Conservation (phyloP, 495 filamentous ascomycete genomes). For the Hypoxylon crocopeplum region DNA sequence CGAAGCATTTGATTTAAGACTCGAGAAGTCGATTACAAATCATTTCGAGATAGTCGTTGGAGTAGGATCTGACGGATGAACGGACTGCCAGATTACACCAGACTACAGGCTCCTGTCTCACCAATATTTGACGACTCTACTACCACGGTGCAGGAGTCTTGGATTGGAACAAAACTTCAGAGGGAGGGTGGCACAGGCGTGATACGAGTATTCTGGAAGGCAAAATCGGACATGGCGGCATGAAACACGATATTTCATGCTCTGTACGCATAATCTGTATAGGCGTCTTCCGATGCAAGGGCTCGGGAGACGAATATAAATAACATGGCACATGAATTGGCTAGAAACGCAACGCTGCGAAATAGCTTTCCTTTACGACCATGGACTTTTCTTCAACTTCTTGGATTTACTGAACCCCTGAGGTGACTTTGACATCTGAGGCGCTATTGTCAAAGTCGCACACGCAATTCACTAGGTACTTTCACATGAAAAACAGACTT, state of each 20-base stretch:
- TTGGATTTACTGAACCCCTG: no score
- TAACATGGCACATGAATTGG: no score
- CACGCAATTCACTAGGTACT: no score
- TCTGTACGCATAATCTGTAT: constrained; percentile 39
- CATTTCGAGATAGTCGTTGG: not conserved
- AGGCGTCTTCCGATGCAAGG: constrained; percentile 16
- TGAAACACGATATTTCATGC: constrained; percentile 34
- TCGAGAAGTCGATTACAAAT: not conserved
- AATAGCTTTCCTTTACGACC: no score
- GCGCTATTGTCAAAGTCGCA: no score
- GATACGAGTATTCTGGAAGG: constrained; percentile 22
- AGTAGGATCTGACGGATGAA: not conserved
- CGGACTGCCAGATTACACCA: constrained; percentile 9
- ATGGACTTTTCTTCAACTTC: no score
- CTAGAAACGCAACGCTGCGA: no score
- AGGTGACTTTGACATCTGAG: no score
- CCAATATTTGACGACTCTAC: constrained; percentile 2
- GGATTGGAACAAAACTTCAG: constrained; percentile 10
- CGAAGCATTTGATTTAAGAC: constrained; percentile 83
- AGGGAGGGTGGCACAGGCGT: constrained; percentile 14
- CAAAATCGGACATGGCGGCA: constrained; percentile 31
- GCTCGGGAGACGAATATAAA: constrained; percentile 28
- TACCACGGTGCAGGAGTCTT: constrained; percentile 9
- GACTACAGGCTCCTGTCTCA: not conserved
- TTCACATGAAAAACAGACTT: no score